Evolutionary conservation across 345 rosid species (phyloP).

Genomic region (Syzygium jambos): DNA sequence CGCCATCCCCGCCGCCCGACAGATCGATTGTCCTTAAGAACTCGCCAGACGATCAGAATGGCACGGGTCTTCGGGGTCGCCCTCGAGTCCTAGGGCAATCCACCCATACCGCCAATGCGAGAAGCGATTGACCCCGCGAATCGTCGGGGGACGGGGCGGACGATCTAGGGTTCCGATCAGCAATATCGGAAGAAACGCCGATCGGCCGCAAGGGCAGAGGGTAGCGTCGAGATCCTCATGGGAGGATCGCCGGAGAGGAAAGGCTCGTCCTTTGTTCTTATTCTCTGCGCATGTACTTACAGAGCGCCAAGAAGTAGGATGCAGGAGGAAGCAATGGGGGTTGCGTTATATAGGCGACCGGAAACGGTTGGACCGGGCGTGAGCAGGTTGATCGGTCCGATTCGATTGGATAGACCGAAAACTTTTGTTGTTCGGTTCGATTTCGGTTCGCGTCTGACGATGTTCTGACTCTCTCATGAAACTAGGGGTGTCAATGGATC

Average conservation of each 20-base stretch:
- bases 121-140: background rate
- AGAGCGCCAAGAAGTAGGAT: background rate
- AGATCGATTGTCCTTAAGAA: background rate
- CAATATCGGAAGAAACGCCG: background rate
- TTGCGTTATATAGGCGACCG: background rate
- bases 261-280: background rate
- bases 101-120: background rate
- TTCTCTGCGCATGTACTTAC: background rate
- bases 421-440: background rate
- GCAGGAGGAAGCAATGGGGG: background rate
- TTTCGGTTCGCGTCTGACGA: background rate
- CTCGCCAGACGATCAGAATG: background rate
- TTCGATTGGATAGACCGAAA: background rate
- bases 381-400: background rate
- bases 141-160: background rate
- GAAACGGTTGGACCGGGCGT: background rate
- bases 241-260: background rate
- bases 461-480: background rate
- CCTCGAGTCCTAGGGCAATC: background rate
- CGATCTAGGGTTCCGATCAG: background rate
- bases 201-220: background rate
- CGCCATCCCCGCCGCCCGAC: conserved; percentile 25
- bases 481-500: too few species aligned
- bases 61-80: background rate
- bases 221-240: background rate